Evolutionary conservation across 371 early-diverging fungal species (phyloP).

Genomic region (Mortierella sp.): DNA sequence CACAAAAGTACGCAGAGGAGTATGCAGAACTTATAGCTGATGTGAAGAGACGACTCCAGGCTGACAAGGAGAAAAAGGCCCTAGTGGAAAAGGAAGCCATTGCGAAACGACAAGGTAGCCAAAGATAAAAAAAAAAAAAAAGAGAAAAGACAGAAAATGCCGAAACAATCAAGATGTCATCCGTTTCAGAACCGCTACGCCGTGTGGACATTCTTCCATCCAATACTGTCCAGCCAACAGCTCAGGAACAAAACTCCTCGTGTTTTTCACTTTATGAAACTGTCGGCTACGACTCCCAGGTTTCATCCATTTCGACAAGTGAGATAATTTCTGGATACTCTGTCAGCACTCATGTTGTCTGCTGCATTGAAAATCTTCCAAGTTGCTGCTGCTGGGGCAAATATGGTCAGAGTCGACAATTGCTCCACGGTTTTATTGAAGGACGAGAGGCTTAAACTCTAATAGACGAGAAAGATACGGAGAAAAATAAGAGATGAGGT

Average conservation of each 20-base stretch:
- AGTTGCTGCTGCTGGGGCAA: constrained; percentile 1
- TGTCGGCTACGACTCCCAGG: too few relatives aligned
- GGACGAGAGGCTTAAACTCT: constrained; percentile 41
- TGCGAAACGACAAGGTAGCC: neutral
- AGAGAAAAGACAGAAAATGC: too few relatives aligned
- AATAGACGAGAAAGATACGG: neutral
- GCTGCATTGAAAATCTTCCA: neutral
- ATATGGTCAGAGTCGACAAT: constrained; percentile 34
- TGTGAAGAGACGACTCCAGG: constrained; percentile 27
- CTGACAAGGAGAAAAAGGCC: constrained; percentile 27
- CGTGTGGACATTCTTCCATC: too few relatives aligned
- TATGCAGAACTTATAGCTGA: constrained; percentile 57
- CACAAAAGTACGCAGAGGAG: constrained; percentile 56
- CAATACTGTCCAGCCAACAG: too few relatives aligned
- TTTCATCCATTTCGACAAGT: too few relatives aligned
- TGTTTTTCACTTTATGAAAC: too few relatives aligned
- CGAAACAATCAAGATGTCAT: too few relatives aligned
- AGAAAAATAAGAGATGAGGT: neutral
- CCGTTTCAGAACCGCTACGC: too few relatives aligned
- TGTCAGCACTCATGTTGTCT: too few relatives aligned
- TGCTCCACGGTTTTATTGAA: constrained; percentile 44
- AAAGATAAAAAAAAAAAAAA: too few relatives aligned
- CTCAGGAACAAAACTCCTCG: too few relatives aligned
- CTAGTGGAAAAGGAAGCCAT: constrained; percentile 2
- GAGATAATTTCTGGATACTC: too few relatives aligned